Evolutionary conservation across 2,329 filamentous ascomycete genomes (phyloP), one percentile per base, ranked within the genome.

Genomic region (Pyrenophora seminiperda): DNA sequence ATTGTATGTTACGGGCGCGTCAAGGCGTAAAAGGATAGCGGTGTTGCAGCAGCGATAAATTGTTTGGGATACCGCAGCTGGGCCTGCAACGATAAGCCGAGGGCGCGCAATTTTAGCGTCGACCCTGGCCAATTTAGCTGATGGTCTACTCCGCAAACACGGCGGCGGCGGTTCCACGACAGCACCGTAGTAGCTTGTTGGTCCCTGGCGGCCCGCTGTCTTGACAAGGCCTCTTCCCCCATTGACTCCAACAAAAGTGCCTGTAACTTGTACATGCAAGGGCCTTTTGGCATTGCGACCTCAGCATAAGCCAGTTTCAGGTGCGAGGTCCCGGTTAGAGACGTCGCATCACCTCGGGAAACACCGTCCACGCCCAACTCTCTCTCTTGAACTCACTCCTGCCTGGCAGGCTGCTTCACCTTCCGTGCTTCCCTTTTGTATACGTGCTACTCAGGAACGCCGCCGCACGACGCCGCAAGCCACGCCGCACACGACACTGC

Each of bases 31-130:
- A n/a, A n/a, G n/a, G n/a, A n/a, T n/a, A n/a, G n/a, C n/a, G n/a
- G n/a, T n/a, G n/a, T n/a, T 32, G 11, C 10, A 9, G 22, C 17
- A 38, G 24, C 13, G 24, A 7, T 33, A 41, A 30, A 7, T 18
- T 27, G 42, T 32, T 38, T 37, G 18, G 48, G 47, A 50, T 24
- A 39, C 34, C 33, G 47, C 46, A 15, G 33, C 40, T n/a, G 19
- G 33, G 39, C 33, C 3, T 33, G 39, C 46, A 44, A 33, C 40
- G 24, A 45, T 45, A 34, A 42, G 27, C 41, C 14, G 38, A 14
- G n/a, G 34, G 47, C 27, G 32, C 24, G 47, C 49, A 51, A 41
- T 47, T 52, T 47, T 52, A 52, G 49, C 49, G 45, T 36, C 44
- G 44, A 52, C 49, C 49, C 49, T 52, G 44, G 40, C 18, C 43